Evolutionary conservation across 129 eudicot species (phyloP).

Genomic region (Escallonia rubra): DNA sequence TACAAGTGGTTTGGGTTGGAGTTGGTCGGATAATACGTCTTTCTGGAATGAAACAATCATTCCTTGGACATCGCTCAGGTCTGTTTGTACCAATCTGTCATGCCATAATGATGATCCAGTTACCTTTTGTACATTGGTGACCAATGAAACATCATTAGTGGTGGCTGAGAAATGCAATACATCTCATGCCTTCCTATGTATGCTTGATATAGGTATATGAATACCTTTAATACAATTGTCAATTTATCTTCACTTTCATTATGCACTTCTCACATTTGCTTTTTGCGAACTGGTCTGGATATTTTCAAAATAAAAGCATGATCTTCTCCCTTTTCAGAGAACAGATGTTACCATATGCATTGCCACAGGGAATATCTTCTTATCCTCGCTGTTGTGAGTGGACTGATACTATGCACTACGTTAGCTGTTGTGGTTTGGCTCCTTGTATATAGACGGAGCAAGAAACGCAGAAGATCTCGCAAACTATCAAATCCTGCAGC

Average conservation of each 20-base stretch:
- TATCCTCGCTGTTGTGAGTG: conserved; percentile 83
- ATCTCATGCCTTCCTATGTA: conserved; percentile 65
- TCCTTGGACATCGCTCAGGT: conserved; percentile 21
- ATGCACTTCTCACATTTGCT: too few relatives aligned
- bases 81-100: conserved; percentile 43
- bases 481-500: conserved; percentile 65
- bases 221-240: not conserved
- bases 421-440: conserved; percentile 78
- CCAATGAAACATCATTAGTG: conserved; percentile 38
- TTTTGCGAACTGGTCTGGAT: too few relatives aligned
- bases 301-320: too few relatives aligned
- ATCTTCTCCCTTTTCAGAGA: conserved; percentile 29
- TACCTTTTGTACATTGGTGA: conserved; percentile 49
- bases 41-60: conserved; percentile 44
- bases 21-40: conserved; percentile 68
- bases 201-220: conserved; percentile 55
- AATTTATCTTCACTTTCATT: not conserved
- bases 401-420: conserved; percentile 74
- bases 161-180: conserved; percentile 54
- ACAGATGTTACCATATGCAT: conserved; percentile 62
- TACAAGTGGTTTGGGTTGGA: conserved; percentile 38
- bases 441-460: conserved; percentile 58
- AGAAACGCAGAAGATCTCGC: conserved; percentile 68
- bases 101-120: conserved; percentile 37
- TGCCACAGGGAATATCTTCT: conserved; percentile 78